A percentile compares a stretch with the other conserved stretches of the same genome.
phyloP scores from a whole-genome alignment of 2,329 filamentous ascomycete species.

The Ophiostoma sp. region DNA sequence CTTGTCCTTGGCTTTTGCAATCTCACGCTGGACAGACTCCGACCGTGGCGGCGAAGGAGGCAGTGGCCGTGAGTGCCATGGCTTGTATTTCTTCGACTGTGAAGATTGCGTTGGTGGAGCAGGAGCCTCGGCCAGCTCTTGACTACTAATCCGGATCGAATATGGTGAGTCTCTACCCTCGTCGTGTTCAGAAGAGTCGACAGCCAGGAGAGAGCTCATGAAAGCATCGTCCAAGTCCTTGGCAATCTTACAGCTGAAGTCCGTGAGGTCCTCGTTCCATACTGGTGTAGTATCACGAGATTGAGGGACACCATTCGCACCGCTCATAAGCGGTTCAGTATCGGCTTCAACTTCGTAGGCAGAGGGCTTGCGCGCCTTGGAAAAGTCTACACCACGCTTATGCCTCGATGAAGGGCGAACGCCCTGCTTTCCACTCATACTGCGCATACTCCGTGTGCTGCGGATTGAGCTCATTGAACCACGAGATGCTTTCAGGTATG shows the following conservation, averaged over 20 bases:
- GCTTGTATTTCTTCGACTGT: slow-evolving; percentile 20
- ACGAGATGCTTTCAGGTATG: slow-evolving; percentile 38
- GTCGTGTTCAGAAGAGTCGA: slow-evolving; percentile 26
- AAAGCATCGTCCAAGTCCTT: slow-evolving; percentile 93
- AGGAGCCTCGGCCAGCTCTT: slow-evolving; percentile 25
- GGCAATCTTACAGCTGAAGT: slow-evolving; percentile 81
- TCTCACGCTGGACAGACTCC: slow-evolving; percentile 33
- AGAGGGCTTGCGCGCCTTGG: slow-evolving; percentile 46
- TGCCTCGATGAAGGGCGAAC: slow-evolving; percentile 48
- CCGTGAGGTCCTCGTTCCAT: slow-evolving; percentile 73
- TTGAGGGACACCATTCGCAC: neutral
- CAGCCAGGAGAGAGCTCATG: slow-evolving; percentile 59
- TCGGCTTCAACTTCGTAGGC: slow-evolving; percentile 24
- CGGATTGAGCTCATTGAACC: slow-evolving; percentile 53
- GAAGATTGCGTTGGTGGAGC: neutral
- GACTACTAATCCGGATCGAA: slow-evolving; percentile 44
- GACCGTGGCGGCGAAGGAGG: slow-evolving; percentile 48
- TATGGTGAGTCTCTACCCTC: slow-evolving; percentile 44
- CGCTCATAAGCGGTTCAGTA: slow-evolving; percentile 22
- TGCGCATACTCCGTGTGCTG: slow-evolving; percentile 40
- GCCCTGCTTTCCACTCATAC: slow-evolving; percentile 39
- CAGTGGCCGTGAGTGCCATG: slow-evolving; percentile 52
- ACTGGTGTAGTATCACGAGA: slow-evolving; percentile 32
- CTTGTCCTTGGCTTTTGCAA: slow-evolving; percentile 29
- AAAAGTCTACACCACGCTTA: slow-evolving; percentile 58